Base-by-base conservation (phyloP, 257 asterid species). In the Solanum lycopersicoides region DNA sequence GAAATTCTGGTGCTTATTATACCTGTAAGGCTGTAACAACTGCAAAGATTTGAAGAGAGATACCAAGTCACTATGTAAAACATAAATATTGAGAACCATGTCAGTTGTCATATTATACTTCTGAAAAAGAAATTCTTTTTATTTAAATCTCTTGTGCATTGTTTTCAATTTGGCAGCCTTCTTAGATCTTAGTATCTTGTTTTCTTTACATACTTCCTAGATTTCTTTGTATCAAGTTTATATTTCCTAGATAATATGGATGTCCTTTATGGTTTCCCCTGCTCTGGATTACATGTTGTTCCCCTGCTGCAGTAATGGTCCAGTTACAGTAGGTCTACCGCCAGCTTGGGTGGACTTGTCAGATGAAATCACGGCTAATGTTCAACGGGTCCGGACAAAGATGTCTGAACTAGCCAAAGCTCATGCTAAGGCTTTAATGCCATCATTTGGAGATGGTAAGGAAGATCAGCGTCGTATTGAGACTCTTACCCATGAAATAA, bases 291-390 rank as follows among this genome's bases (percentile, higher is more conserved):
- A 87, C 79, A 87, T 53, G 21, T 86, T 84, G 84, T 83, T 90
- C 77, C 42, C 83, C 79, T 88, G 37, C 73, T 88, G 86, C 95
- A 94, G 98, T 91, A 91, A 93, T 91, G 96, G 98, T 86, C 92
- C 96, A 41, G 98, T 93, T 89, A 91, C 98, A 74, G 95, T 97
- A 86, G 99, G 99, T 87, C 90, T 97, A 88, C 99, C 98, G 23
- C 99, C 99, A 88, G 98, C 97, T 65, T 97, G 99, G 98, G 99
- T 97, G 88, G 98, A 97, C 90, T 91, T 97, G 76, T 97, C 98
- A 73, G 99, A 97, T 92, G 99, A 97, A 91, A 93, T 97, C 87
- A 89, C 98, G 42, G 93, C 92, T 85, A 93, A 95, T 90, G 92
- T 97, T 91, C 98, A 95, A 90, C 96, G 92, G 83, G 93, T 89